phyloP scores from a whole-genome alignment of 768 basidiomycete genomes.

The Ramaria sp. region DNA sequence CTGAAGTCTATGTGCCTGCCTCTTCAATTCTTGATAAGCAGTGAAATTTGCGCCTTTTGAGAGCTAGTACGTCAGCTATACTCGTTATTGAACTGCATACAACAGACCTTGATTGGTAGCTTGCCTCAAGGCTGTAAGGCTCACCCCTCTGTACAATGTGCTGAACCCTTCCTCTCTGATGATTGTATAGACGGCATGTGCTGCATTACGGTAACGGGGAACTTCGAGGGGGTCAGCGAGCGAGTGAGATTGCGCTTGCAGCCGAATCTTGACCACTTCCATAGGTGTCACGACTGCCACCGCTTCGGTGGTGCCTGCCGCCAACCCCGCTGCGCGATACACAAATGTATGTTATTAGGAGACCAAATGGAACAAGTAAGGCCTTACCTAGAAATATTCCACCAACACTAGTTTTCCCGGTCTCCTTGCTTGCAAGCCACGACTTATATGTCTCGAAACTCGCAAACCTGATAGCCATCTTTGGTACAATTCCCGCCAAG shows the following conservation, averaged over 20 bases:
- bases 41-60: constrained; percentile 87
- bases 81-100: neutral
- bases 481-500: constrained; percentile 92
- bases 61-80: neutral
- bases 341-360: neutral
- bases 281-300: constrained; percentile 93
- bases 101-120: constrained; percentile 88
- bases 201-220: constrained; percentile 93
- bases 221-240: constrained; percentile 90
- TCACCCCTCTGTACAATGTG: constrained; percentile 87
- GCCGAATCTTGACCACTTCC: constrained; percentile 98
- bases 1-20: constrained; percentile 63
- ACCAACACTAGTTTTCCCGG: constrained; percentile 70
- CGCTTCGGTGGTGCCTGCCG: constrained; percentile 93
- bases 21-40: constrained; percentile 95
- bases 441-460: constrained; percentile 94
- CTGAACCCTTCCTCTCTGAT: constrained; percentile 80
- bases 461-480: constrained; percentile 98
- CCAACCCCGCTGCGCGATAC: constrained; percentile 66
- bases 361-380: neutral
- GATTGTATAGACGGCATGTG: constrained; percentile 92
- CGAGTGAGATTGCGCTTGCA: constrained; percentile 97
- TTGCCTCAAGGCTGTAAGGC: constrained; percentile 87
- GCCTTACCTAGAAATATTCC: constrained; percentile 77
- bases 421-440: constrained; percentile 60